Percentiles rank a stretch among this genome's conserved stretches.
phyloP scores from a whole-genome alignment of 371 early-diverging fungal species.

The Mucor saturninus region DNA sequence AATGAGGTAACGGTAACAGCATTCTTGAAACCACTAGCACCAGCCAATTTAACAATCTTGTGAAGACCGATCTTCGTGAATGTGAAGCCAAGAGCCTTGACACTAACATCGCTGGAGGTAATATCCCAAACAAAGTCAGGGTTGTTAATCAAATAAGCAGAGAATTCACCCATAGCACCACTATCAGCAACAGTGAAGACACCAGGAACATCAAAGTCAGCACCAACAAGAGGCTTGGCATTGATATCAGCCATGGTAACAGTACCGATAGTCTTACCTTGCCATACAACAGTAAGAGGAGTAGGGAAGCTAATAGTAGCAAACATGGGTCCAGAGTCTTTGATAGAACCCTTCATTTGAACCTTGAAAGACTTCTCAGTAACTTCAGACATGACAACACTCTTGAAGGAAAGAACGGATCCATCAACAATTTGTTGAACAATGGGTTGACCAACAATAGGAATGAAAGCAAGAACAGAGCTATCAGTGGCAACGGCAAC shows the following conservation, averaged over 20 bases:
- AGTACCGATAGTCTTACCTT: constrained; percentile 51
- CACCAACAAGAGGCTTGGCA: constrained; percentile 53
- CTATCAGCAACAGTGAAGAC: constrained; percentile 51
- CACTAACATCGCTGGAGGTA: constrained; percentile 48
- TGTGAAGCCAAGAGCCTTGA: constrained; percentile 60
- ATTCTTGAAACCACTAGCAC: constrained; percentile 59
- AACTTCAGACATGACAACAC: constrained; percentile 57
- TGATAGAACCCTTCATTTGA: constrained; percentile 59
- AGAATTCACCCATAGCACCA: constrained; percentile 54
- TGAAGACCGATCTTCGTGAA: constrained; percentile 59
- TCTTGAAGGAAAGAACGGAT: constrained; percentile 53
- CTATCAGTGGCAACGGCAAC: constrained; percentile 54
- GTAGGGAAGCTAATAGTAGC: constrained; percentile 61
- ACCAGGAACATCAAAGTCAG: constrained; percentile 50
- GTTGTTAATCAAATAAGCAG: constrained; percentile 61
- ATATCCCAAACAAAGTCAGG: constrained; percentile 63
- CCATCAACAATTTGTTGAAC: constrained; percentile 62
- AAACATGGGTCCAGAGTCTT: constrained; percentile 64
- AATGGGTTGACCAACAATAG: constrained; percentile 65
- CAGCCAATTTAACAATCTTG: constrained; percentile 57
- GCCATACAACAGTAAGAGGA: constrained; percentile 57
- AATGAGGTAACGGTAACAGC: constrained; percentile 58
- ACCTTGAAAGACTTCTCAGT: constrained; percentile 56
- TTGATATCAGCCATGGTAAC: constrained; percentile 57
- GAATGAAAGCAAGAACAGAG: constrained; percentile 51